These are phyloP conservation scores for Fusarium longipes DNA, from an alignment of 2,329 filamentous ascomycete genomes.

Conservation along the genomic window DNA sequence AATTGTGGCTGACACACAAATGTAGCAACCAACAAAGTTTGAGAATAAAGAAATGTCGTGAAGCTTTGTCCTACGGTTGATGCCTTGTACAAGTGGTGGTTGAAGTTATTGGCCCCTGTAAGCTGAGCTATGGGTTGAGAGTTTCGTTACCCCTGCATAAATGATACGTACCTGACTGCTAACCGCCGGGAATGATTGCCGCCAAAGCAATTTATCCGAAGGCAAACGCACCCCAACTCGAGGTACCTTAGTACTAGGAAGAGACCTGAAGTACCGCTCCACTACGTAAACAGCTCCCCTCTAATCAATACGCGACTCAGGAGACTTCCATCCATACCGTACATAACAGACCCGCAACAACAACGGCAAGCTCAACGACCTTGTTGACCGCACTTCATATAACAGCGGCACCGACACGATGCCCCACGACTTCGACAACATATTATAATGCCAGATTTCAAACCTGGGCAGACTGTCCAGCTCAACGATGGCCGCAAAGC, in stretches of 20 bases:
- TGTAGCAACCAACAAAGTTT: neutral
- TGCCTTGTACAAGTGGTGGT: constrained; percentile 10
- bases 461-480: constrained; percentile 79
- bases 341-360: constrained; percentile 14
- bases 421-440: constrained; percentile 44
- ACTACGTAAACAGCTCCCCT: constrained; percentile 31
- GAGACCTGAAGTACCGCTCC: constrained; percentile 15
- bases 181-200: constrained; percentile 34
- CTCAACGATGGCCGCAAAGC: constrained; percentile 82
- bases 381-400: constrained; percentile 6
- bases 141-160: constrained; percentile 21
- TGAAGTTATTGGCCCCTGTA: constrained; percentile 15
- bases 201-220: constrained; percentile 48
- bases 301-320: constrained; percentile 39
- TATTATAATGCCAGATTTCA: constrained; percentile 64
- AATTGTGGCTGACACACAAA: neutral
- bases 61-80: constrained; percentile 16
- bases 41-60: neutral
- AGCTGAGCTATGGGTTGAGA: neutral
- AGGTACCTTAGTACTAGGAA: too few species aligned
- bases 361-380: constrained; percentile 2
- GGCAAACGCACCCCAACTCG: constrained; percentile 39
- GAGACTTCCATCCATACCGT: constrained; percentile 19
- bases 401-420: constrained; percentile 47
- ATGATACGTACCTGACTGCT: constrained; percentile 29